Evolutionary conservation across 371 early-diverging fungal species (phyloP), one percentile per base, ranked within the genome.

Genomic region (Gilbertella persicaria): DNA sequence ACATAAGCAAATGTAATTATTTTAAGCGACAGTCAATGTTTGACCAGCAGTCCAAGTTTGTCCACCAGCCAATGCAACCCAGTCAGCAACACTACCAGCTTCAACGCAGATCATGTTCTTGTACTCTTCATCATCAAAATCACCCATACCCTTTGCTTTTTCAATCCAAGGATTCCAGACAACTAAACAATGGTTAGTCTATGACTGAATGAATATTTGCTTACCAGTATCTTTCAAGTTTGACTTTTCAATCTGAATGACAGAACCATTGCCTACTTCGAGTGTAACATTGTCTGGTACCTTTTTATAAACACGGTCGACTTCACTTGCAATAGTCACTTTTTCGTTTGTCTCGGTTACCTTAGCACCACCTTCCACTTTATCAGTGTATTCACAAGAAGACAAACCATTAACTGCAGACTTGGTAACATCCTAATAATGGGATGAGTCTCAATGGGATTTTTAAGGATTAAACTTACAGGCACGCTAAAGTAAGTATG

Each of bases 161-260:
- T 92, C 94, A 14, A 75, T 73, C 97, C 97, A 96, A 8, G 96
- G 96, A 60, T 98, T 98, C 98, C 98, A 98, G 28, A 98, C 89
- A 42, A 96, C 96, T 79, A 75, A 48, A 17, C 3, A 43, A 45
- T 25, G 36, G 14, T 16, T 39, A 50, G 38, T 59, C 7, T 39
- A 23, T 52, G 5, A 28, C 4, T 28, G 5, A 9, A 28, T 28
- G 9, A 35, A 30, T 25, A 10, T 28, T 30, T 10, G n/a, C 55
- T 66, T 75, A 82, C 85, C 89, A 56, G 86, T 79, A 66, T 93
- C 92, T 37, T 80, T 82, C 46, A 90, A 76, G 49, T 80, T 78
- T 21, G 54, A 66, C 46, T 87, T 85, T 51, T 77, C 69, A 47
- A 93, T 58, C 10, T 54, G 48, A 21, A 80, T 53, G 0, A 64